Evolutionary conservation across 1,139 yeast species (phyloP), one percentile per base, ranked within the genome.

Genomic region (Dujonia santamariae): DNA sequence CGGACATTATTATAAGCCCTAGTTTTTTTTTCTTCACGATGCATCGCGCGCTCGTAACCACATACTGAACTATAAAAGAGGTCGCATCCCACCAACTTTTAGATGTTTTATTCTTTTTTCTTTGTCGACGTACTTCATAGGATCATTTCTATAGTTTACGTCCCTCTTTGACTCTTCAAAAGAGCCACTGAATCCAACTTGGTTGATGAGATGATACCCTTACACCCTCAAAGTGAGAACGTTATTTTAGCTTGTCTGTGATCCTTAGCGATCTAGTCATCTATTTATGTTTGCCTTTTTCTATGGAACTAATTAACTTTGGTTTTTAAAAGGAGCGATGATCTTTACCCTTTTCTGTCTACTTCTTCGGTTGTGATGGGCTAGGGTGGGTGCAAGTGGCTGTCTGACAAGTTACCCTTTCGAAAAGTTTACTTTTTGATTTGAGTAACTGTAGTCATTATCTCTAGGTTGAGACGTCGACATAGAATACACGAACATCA

Each of bases 101-200:
- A 33, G 35, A 19, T 29, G 32, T 28, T 33, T 33, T 32, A 25
- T n/a, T 14, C 18, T 59, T 51, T 61, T 56, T 65, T 66, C 71
- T 64, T 47, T 62, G 72, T 65, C 72, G 72, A 64, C 73, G 71
- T 67, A 69, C 72, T 66, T 67, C 72, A 67, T 87, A 86, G 97
- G 97, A 88, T 90, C 97, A 90, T 90, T 88, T 90, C 97, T 90
- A 90, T 90, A 87, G 96, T 85, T 82, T 83, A 85, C 96, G 95
- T 86, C 96, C 85, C 94, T 85, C 95, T 85, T 82, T 86, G 95
- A 83, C 95, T 86, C 95, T 85, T 84, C 88, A 80, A 80, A 87
- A 81, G 95, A 88, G 97, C 96, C 96, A 87, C 95, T 85, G 95
- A 85, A 84, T 85, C 96, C 96, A 88, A 86, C 96, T 85, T 85